Conservation (phyloP, 495 filamentous ascomycete genomes). For the Recurvomyces mirabilis region DNA sequence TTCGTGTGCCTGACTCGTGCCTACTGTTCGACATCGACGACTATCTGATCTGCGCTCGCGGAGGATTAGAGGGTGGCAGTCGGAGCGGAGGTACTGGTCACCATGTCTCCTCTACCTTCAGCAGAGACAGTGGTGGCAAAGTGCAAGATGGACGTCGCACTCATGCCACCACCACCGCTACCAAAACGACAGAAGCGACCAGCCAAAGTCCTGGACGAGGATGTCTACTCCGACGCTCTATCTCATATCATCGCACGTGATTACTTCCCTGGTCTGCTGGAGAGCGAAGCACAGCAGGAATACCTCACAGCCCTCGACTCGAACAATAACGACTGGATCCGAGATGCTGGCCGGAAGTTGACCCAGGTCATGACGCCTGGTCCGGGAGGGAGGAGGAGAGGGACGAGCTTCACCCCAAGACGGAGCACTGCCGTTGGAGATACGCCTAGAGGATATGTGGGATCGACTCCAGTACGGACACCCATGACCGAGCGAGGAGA, state of each 20-base stretch:
- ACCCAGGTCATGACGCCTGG: slow-evolving; percentile 74
- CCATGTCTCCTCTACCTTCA: slow-evolving; percentile 2
- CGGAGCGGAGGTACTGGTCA: no score
- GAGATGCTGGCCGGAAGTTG: slow-evolving; percentile 60
- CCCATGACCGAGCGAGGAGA: slow-evolving; percentile 12
- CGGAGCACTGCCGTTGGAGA: slow-evolving; percentile 25
- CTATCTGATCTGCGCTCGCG: no score
- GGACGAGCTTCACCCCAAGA: slow-evolving; percentile 19
- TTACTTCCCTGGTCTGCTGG: slow-evolving; percentile 87
- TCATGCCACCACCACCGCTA: slow-evolving; percentile 77
- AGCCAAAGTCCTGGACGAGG: slow-evolving; percentile 81
- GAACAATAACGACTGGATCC: slow-evolving; percentile 73
- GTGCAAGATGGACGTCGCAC: slow-evolving; percentile 52
- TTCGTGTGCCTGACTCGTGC: no score
- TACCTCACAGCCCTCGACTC: slow-evolving; percentile 86
- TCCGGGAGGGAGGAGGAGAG: slow-evolving; percentile 29
- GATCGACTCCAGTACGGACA: slow-evolving; percentile 45
- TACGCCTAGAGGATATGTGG: slow-evolving; percentile 43
- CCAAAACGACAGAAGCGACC: slow-evolving; percentile 90
- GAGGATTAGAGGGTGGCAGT: no score
- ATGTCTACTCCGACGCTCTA: slow-evolving; percentile 78
- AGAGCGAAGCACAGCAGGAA: slow-evolving; percentile 76
- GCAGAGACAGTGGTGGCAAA: slow-evolving; percentile 30
- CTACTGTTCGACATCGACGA: no score
- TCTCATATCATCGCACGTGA: slow-evolving; percentile 94